These are phyloP conservation scores for Didymella lethalis DNA, from an alignment of 2,329 filamentous ascomycete genomes.

Conservation along the genomic window DNA sequence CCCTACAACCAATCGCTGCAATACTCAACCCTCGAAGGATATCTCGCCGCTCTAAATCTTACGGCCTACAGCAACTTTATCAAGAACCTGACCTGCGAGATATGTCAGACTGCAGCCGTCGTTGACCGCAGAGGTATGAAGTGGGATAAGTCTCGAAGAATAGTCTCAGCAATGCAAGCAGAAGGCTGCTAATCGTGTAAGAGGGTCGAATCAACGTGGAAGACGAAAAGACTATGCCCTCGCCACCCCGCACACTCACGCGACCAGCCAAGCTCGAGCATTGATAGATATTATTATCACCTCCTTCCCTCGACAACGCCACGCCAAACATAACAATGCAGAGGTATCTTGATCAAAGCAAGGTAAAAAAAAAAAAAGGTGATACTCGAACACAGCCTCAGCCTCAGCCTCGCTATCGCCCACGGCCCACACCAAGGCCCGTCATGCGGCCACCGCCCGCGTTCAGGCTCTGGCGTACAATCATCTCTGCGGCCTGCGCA, in stretches of 20 bases:
- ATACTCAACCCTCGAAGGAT: too few species aligned
- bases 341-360: constrained; percentile 9
- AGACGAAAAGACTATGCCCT: neutral
- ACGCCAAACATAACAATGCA: constrained; percentile 10
- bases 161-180: too few species aligned
- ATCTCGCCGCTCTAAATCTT: too few species aligned
- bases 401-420: constrained; percentile 7
- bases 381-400: constrained; percentile 1
- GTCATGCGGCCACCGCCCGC: constrained; percentile 63
- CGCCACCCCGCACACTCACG: neutral
- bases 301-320: constrained; percentile 6
- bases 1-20: too few species aligned
- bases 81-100: too few species aligned
- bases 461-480: constrained; percentile 89
- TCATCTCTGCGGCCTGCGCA: constrained; percentile 88
- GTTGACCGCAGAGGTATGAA: too few species aligned
- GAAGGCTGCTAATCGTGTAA: too few species aligned
- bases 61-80: too few species aligned
- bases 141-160: too few species aligned
- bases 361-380: neutral
- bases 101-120: too few species aligned
- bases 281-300: constrained; percentile 8
- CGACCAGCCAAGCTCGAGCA: neutral
- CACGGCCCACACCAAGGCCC: constrained; percentile 37
- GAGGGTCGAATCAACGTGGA: too few species aligned